A percentile compares a stretch with the other conserved stretches of the same genome.
Evolutionary conservation across 192 early-diverging fungal genomes (phyloP).

Genomic region (Coemansia sp.): DNA sequence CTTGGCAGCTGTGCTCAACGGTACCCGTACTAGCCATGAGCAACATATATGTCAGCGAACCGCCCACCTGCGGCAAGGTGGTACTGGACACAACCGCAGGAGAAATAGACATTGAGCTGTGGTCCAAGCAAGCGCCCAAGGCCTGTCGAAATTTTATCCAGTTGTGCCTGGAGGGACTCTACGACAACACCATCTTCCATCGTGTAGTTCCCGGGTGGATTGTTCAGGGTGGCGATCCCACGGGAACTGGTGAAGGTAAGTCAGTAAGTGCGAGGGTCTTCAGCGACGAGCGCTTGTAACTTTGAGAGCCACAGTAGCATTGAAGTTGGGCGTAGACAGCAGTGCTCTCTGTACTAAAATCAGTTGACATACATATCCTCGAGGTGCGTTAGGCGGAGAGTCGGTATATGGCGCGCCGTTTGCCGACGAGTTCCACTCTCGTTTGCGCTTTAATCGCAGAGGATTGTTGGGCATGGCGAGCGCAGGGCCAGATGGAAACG

Average conservation of each 20-base stretch:
- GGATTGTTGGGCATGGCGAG: conserved; percentile 91
- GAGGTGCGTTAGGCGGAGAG: conserved; percentile 66
- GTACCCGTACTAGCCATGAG: too few species aligned
- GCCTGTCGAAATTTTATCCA: conserved; percentile 95
- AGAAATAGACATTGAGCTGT: conserved; percentile 87
- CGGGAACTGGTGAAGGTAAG: conserved; percentile 65
- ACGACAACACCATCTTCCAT: conserved; percentile 85
- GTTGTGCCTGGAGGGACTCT: conserved; percentile 86
- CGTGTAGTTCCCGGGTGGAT: conserved; percentile 86
- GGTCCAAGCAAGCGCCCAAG: conserved; percentile 90
- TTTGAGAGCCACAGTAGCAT: too few species aligned
- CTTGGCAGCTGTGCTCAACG: too few species aligned
- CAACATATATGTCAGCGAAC: conserved; percentile 44
- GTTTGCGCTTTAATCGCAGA: conserved; percentile 81
- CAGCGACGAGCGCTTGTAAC: too few species aligned
- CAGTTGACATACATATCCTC: neutral
- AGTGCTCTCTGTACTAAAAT: neutral
- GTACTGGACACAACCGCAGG: conserved; percentile 80
- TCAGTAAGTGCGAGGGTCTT: too few species aligned
- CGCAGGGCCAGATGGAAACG: conserved; percentile 72
- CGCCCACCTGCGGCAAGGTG: conserved; percentile 64
- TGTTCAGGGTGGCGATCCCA: conserved; percentile 92
- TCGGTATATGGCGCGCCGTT: conserved; percentile 82
- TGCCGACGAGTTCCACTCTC: conserved; percentile 87
- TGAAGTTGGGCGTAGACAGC: too few species aligned